phyloP scores from a whole-genome alignment of 2,329 filamentous ascomycete genomes.

The Phialocephala sp. region DNA sequence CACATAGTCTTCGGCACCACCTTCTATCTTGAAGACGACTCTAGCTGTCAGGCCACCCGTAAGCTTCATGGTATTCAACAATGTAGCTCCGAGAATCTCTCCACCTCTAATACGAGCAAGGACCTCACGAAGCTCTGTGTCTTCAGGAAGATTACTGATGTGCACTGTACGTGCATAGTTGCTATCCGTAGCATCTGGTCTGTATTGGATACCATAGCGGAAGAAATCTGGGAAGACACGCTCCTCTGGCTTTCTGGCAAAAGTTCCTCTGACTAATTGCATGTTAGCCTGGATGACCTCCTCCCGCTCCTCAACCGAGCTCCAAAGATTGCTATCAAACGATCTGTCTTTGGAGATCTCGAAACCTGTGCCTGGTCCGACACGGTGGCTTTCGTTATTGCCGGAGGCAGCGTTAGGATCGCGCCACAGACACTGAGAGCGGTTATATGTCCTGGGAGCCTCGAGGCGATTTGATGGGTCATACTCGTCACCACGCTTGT shows the following conservation, averaged over 20 bases:
- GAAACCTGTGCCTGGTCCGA: not conserved
- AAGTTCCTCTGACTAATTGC: not conserved
- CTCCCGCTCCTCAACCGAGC: slow-evolving; percentile 23
- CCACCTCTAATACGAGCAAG: slow-evolving; percentile 36
- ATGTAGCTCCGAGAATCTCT: slow-evolving; percentile 26
- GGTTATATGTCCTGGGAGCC: not conserved
- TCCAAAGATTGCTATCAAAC: slow-evolving; percentile 17
- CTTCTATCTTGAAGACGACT: slow-evolving; percentile 35
- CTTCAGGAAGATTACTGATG: slow-evolving; percentile 32
- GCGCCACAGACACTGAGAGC: not conserved
- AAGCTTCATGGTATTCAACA: slow-evolving; percentile 24
- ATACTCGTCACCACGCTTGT: slow-evolving; percentile 31
- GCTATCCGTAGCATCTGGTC: slow-evolving; percentile 26
- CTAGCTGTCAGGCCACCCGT: slow-evolving; percentile 29
- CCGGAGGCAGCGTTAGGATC: not conserved
- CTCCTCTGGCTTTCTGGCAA: slow-evolving; percentile 1
- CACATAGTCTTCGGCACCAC: slow-evolving; percentile 34
- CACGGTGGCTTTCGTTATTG: not conserved
- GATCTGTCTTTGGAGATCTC: slow-evolving; percentile 8
- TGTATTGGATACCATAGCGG: slow-evolving; percentile 34
- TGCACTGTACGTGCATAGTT: slow-evolving; percentile 34
- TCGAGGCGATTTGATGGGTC: not conserved
- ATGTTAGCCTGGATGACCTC: slow-evolving; percentile 23
- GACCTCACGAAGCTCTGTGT: slow-evolving; percentile 34
- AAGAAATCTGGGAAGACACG: slow-evolving; percentile 33